Conservation (phyloP, 2,329 filamentous ascomycete genomes). For the Rhytidhysteron rufulum region DNA sequence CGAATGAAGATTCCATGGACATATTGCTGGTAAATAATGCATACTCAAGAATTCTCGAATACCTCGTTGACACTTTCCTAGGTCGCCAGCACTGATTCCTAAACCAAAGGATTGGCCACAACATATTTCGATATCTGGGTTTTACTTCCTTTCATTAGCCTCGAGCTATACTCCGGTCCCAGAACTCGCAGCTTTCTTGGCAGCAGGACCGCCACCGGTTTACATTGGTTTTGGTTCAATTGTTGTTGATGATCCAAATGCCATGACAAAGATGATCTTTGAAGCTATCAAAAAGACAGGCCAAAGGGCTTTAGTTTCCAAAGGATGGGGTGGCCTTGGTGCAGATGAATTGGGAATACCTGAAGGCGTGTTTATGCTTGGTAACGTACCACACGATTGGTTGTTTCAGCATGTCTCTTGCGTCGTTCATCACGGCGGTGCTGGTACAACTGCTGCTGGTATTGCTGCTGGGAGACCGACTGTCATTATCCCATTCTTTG, state of each 20-base stretch:
- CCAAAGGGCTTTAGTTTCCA: slow-evolving; percentile 76
- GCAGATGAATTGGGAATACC: slow-evolving; percentile 62
- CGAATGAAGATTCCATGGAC: slow-evolving; percentile 78
- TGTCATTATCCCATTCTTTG: slow-evolving; percentile 75
- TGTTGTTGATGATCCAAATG: slow-evolving; percentile 40
- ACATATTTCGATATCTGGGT: slow-evolving; percentile 38
- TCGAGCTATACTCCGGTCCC: slow-evolving; percentile 36
- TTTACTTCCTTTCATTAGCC: slow-evolving; percentile 38
- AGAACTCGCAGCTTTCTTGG: slow-evolving; percentile 37
- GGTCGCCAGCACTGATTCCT: slow-evolving; percentile 40
- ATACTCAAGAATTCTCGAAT: not conserved
- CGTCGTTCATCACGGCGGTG: slow-evolving; percentile 84
- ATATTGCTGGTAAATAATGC: slow-evolving; percentile 68
- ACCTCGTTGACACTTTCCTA: slow-evolving; percentile 26
- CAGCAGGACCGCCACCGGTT: slow-evolving; percentile 36
- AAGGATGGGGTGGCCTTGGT: slow-evolving; percentile 84
- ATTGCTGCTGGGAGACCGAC: slow-evolving; percentile 77
- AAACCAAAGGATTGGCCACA: slow-evolving; percentile 46
- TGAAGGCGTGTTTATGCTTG: slow-evolving; percentile 75
- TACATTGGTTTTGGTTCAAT: slow-evolving; percentile 43
- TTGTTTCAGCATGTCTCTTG: slow-evolving; percentile 75
- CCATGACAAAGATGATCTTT: slow-evolving; percentile 39
- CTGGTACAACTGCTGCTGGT: slow-evolving; percentile 84
- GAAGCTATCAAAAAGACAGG: slow-evolving; percentile 52
- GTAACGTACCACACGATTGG: slow-evolving; percentile 86